Percentiles rank a stretch among this genome's conserved stretches.
phyloP scores from a whole-genome alignment of 1,284 basidiomycete genomes.

The Termitomyces sp. region DNA sequence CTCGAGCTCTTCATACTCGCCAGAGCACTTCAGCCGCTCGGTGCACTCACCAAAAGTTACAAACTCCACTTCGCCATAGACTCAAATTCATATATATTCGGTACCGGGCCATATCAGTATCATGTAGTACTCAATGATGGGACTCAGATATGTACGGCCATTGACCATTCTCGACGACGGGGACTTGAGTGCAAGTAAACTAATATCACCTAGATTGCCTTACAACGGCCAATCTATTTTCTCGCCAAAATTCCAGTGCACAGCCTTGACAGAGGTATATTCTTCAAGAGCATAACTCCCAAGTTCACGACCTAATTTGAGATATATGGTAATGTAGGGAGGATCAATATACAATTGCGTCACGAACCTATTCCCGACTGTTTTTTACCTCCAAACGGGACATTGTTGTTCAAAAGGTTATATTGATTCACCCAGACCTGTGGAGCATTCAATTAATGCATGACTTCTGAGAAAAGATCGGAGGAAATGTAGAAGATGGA shows the following conservation, averaged over 20 bases:
- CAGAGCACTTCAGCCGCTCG: too few species aligned
- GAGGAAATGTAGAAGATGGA: neutral
- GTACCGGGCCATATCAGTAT: too few species aligned
- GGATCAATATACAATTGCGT: too few species aligned
- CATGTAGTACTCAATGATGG: too few species aligned
- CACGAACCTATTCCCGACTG: slow-evolving; percentile 45
- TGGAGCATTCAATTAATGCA: neutral
- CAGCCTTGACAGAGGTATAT: slow-evolving; percentile 79
- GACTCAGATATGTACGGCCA: neutral
- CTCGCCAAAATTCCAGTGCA: slow-evolving; percentile 86
- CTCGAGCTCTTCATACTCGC: too few species aligned
- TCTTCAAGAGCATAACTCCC: slow-evolving; percentile 82
- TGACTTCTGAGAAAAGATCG: neutral
- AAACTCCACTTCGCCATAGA: too few species aligned
- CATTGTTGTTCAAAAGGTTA: slow-evolving; percentile 73
- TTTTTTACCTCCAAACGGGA: slow-evolving; percentile 94
- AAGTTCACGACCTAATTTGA: slow-evolving; percentile 69
- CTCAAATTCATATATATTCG: too few species aligned
- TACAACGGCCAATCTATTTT: slow-evolving; percentile 74
- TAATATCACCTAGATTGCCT: slow-evolving; percentile 9
- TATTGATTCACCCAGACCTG: slow-evolving; percentile 91
- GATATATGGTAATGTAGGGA: neutral
- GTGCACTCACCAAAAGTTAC: too few species aligned
- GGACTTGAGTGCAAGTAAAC: too few species aligned
- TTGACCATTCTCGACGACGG: too few species aligned